Evolutionary conservation across 768 basidiomycete genomes (phyloP), one percentile per base, ranked within the genome.

Genomic region (Kwoniella newhampshirensis): DNA sequence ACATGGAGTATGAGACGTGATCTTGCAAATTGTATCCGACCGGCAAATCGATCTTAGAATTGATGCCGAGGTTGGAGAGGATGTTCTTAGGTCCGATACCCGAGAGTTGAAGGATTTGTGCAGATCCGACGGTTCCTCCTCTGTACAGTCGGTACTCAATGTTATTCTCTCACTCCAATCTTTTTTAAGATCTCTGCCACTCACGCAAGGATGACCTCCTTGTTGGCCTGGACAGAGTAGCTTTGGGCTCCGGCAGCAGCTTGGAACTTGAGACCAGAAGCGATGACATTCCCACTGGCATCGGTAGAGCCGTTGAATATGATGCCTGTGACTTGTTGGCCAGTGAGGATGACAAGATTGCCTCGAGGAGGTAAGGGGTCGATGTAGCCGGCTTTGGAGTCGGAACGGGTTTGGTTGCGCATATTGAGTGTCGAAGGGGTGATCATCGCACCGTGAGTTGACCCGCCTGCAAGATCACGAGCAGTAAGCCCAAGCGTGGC

Each of bases 1-100:
- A 73, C 68, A 73, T 68, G 5, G 71, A 60, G 32, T 63, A 63
- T 15, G 71, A 71, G 20, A 75, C 61, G 62, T 91, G 89, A 67
- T 91, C 89, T 42, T 81, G 78, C 17, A 91, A 81, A 70, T 89
- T 81, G 8, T 81, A 78, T 13, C 90, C 90, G 18, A 92, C 88
- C 0, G 87, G 85, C 1, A 87, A 81, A 63, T 89, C 83, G 5
- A 82, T 68, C 18, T 85, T 76, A 27, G 85, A 75, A 0, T 82
- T 78, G 20, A 92, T 85, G 4, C 75, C 74, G 54, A 84, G 77
- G 35, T 78, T 71, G 11, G 78, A 62, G 35, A 91, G 79, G 12
- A 87, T 80, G 0, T 78, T 78, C 1, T 80, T 79, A 32, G 88
- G 87, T 2, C 89, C 90, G 44, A 92, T 77, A 11, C 90, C 90